Evolutionary conservation across 2,329 filamentous ascomycete genomes (phyloP).

Genomic region (Penicillium decumbens): DNA sequence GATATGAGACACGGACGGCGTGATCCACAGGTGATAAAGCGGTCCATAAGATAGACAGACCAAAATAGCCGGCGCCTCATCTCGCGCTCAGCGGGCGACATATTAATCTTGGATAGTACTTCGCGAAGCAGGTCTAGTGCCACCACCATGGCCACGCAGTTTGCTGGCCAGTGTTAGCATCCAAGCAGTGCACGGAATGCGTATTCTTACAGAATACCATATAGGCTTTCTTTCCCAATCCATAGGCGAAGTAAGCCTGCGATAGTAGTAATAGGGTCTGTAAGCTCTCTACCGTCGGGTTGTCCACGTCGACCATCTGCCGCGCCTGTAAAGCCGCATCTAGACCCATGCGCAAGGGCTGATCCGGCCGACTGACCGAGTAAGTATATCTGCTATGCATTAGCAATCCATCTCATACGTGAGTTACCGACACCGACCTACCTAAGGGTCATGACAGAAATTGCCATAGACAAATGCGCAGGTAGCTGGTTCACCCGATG

Average conservation of each 20-base stretch:
- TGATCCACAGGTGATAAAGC: conserved; percentile 76
- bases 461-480: conserved; percentile 48
- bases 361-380: conserved; percentile 63
- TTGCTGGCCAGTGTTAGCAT: conserved; percentile 48
- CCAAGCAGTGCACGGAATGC: neutral
- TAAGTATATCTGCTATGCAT: conserved; percentile 59
- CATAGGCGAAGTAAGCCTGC: conserved; percentile 69
- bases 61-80: conserved; percentile 77
- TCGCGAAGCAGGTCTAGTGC: conserved; percentile 78
- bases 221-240: conserved; percentile 77
- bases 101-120: conserved; percentile 57
- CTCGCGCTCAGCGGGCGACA: conserved; percentile 67
- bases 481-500: conserved; percentile 64
- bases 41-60: conserved; percentile 81
- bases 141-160: conserved; percentile 74
- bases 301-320: conserved; percentile 68
- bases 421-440: conserved; percentile 31
- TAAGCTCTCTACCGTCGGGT: conserved; percentile 72
- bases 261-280: conserved; percentile 72
- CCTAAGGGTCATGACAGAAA: conserved; percentile 58
- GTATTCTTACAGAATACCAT: conserved; percentile 67
- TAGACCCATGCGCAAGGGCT: conserved; percentile 63
- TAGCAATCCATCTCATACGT: conserved; percentile 19
- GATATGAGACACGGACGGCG: conserved; percentile 74
- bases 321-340: conserved; percentile 69